These are phyloP conservation scores for Rhynchospora tenuis DNA, from an alignment of 176 grass and related monocot species.

Conservation along the genomic window DNA sequence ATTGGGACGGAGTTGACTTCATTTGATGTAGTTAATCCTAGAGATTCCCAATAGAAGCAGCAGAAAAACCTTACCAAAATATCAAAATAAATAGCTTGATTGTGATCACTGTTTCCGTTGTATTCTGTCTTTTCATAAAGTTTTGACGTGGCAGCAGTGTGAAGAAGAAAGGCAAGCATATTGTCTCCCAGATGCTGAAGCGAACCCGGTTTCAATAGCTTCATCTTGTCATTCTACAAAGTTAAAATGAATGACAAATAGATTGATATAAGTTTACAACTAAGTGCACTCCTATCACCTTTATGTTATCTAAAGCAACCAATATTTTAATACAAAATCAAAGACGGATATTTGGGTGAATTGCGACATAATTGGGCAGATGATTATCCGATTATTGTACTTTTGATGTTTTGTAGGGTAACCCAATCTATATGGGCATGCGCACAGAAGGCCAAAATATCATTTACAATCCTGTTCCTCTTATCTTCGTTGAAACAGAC, in stretches of 20 bases:
- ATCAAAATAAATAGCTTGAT: constrained; percentile 71
- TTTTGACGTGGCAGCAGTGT: constrained; percentile 58
- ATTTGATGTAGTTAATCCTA: neutral
- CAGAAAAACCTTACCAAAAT: constrained; percentile 57
- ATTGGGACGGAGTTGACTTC: neutral
- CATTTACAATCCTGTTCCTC: too few species aligned
- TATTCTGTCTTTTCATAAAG: constrained; percentile 47
- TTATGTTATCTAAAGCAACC: constrained; percentile 6
- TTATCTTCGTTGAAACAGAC: too few species aligned
- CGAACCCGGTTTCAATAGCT: constrained; percentile 83
- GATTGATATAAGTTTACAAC: constrained; percentile 6
- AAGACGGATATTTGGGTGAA: neutral
- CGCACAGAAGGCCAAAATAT: neutral
- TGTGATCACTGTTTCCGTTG: constrained; percentile 37
- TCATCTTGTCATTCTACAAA: constrained; percentile 94
- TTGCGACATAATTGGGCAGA: too few species aligned
- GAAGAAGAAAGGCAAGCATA: constrained; percentile 87
- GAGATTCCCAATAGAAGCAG: neutral
- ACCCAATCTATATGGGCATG: neutral
- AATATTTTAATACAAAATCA: neutral
- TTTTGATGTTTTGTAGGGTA: too few species aligned
- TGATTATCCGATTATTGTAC: too few species aligned
- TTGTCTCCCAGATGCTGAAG: constrained; percentile 98
- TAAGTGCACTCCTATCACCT: neutral
- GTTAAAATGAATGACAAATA: constrained; percentile 21